Base-by-base conservation (phyloP, 179 eudicot genomes). In the Actinidia chinensis region DNA sequence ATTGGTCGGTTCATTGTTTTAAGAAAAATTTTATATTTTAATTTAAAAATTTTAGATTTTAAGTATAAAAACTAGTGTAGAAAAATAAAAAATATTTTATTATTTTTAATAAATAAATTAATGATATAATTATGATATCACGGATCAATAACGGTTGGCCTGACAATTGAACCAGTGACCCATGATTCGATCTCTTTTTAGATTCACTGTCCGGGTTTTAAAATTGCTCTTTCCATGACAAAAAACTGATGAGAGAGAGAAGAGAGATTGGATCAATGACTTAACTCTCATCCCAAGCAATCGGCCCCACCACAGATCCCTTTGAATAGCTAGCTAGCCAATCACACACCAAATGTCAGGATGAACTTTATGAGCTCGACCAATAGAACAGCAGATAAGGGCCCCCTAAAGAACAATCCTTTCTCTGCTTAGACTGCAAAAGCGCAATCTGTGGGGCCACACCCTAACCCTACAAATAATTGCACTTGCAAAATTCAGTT, bases 301-400 rank as follows among this genome's bases (percentile, higher is more conserved):
- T 6, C 63, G 82, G 71, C 28, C 86, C 85, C 72, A 76, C 81
- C 1, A 60, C 82, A 81, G 84, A 87, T 81, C 83, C 84, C 54
- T 18, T 1, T 5, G 54, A 47, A 47, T 56, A 25, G 81, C 83
- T n/a, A 75, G 72, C 22, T 58, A 78, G 58, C 90, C 90, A 88
- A 84, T 88, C 71, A 85, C 23, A 77, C 47, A 18, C 15, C 70
- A 33, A 25, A 50, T 10, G 5, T 68, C 52, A 71, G 73, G 90
- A 88, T 87, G 72, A 77, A 58, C 54, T 76, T 80, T 78, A 12
- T 10, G 5, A 8, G 0, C 68, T 23, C 76, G 80, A 51, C 90
- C 90, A 87, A 85, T 87, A 44, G 68, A 61, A 73, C n/a, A 67
- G 71, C 55, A 85, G 90, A 87, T 87, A 85, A 87, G 72, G 86